Evolutionary conservation across 352 stramenopile species (phyloP), one percentile per base, ranked within the genome.

Genomic region (Phytophthora sp.): DNA sequence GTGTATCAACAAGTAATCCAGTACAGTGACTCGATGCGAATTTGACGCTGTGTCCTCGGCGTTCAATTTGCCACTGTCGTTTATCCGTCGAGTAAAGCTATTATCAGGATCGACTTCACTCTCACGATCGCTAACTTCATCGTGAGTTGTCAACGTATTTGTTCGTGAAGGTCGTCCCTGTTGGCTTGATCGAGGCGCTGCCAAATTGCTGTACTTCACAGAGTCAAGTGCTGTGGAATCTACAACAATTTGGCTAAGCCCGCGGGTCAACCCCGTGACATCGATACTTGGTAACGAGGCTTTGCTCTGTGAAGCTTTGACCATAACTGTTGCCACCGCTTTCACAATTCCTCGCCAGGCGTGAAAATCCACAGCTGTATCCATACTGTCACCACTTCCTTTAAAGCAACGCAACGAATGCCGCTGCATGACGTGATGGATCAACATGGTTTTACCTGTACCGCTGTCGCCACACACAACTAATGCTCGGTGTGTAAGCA

Each of bases 401-500:
- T 87, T 84, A 41, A 82, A 91, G 46, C 78, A 87, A 6, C 71
- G 63, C 3, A 80, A 41, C 13, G 84, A 77, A 27, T 74, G 67
- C 27, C 82, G 69, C 11, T 82, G 64, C n/a, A 82, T 51, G 15
- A 87, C 81, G 26, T 91, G 79, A 4, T 79, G 76, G 2, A 89
- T 44, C 7, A 91, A 50, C 82, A 89, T 91, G 0, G 82, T 88
- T 45, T 91, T 91, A 2, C 82, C 82, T 0, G 80, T 87, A 3
- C 82, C 82, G 12, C 71, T 88, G 16, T 89, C 80, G 0, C 82
- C 82, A 0, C 72, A 84, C 52, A 91, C 70, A 18, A 91, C 69
- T 20, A 91, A 58, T 1, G 82, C 82, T 16, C 78, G 76, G 47
- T 85, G 71, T 0, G 58, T 21, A 1, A 50, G 59, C 1, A 53